Conservation (phyloP, 2,329 filamentous ascomycete genomes). For the Ophiognomonia clavigignenti-juglandacearum region DNA sequence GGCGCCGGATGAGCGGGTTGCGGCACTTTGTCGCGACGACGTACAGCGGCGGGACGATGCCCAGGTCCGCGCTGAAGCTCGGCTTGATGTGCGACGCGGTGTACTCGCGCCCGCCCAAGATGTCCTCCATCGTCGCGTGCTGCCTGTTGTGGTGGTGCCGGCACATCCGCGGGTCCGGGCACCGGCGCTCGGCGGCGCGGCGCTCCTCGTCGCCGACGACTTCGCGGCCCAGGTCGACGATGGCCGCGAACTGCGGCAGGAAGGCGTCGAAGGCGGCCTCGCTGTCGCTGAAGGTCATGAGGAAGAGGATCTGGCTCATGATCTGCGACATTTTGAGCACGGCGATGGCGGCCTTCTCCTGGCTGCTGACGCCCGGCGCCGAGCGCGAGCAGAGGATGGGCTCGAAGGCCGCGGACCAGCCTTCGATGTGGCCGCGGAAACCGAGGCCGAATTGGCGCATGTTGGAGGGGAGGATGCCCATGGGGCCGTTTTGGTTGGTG, state of each 20-base stretch:
- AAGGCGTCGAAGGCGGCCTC: constrained; percentile 57
- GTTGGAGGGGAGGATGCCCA: constrained; percentile 45
- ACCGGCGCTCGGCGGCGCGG: constrained; percentile 41
- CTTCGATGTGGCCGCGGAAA: constrained; percentile 46
- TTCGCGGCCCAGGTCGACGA: constrained; percentile 54
- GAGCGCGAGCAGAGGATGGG: constrained; percentile 46
- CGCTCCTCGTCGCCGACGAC: constrained; percentile 55
- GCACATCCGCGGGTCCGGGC: constrained; percentile 39
- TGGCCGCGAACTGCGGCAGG: constrained; percentile 44
- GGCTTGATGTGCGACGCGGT: constrained; percentile 50
- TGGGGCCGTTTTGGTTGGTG: constrained; percentile 43
- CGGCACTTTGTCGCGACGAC: constrained; percentile 64
- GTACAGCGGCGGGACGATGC: constrained; percentile 60
- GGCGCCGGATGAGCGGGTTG: constrained; percentile 49
- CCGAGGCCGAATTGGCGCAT: constrained; percentile 42
- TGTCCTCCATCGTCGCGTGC: no score
- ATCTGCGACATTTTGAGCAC: constrained; percentile 60
- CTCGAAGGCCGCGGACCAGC: constrained; percentile 54
- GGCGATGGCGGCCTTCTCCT: constrained; percentile 55
- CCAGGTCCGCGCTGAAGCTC: constrained; percentile 59
- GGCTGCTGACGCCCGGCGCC: constrained; percentile 42
- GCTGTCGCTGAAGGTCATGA: constrained; percentile 55
- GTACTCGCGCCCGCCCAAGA: constrained; percentile 38
- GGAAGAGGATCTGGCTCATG: constrained; percentile 52
- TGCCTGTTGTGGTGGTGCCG: constrained; percentile 31